Conservation (phyloP, 352 stramenopile species). For the Phytophthora cryptogea region DNA sequence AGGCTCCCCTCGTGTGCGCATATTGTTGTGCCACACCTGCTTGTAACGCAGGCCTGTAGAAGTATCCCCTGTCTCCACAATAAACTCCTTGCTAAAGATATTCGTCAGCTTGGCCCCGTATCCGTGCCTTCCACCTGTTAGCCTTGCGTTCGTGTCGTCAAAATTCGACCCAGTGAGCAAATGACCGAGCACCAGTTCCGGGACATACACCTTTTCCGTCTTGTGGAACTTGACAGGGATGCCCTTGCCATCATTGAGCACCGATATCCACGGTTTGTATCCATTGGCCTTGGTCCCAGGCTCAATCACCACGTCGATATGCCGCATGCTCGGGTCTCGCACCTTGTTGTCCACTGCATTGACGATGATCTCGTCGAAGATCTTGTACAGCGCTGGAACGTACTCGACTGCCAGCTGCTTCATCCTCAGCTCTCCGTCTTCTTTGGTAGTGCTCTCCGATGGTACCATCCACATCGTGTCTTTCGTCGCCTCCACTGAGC, state of each 20-base stretch:
- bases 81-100: constrained; percentile 99
- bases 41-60: constrained; percentile 76
- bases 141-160: constrained; percentile 97
- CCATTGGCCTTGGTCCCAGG: constrained; percentile 58
- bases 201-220: constrained; percentile 97
- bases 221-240: constrained; percentile 98
- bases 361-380: constrained; percentile 99
- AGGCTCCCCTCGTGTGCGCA: constrained; percentile 91
- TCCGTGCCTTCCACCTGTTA: constrained; percentile 95
- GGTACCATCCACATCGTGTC: constrained; percentile 84
- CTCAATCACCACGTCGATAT: constrained; percentile 76
- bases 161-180: constrained; percentile 99
- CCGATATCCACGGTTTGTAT: constrained; percentile 90
- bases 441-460: constrained; percentile 23
- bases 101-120: constrained; percentile 99
- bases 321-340: constrained; percentile 76
- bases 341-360: constrained; percentile 98
- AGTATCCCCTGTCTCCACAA: constrained; percentile 97
- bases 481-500: constrained; percentile 77
- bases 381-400: constrained; percentile 96
- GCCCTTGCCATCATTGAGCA: constrained; percentile 98
- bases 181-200: constrained; percentile 98
- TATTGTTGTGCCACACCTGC: constrained; percentile 97
- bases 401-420: constrained; percentile 80
- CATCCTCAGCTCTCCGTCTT: constrained; percentile 53